Evolutionary conservation across 306 rosid genomes (phyloP), one percentile per base, ranked within the genome.

Genomic region (Oemleria cerasiformis): DNA sequence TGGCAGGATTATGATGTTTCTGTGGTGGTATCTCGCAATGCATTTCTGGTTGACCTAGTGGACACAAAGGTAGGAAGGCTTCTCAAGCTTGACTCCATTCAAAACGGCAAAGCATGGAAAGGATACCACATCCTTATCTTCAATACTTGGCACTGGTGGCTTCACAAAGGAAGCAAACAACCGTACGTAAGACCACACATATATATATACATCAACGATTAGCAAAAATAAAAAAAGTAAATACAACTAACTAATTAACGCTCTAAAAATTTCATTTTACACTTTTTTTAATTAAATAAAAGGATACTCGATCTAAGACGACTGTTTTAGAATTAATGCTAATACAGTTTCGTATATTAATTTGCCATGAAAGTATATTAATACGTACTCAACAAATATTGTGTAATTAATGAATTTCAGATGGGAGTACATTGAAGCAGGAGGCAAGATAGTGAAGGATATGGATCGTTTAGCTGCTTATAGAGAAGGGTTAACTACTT

Each of bases 111-210:
- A 7, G 55, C 48, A 19, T 82, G 85, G 86, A 80, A 48, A 15
- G 79, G 84, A 74, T 82, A 82, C 59, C 81, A 82, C 61, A 75
- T 75, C 38, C 49, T 85, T 17, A 77, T 85, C 71, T 82, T 85
- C 68, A 80, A 85, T 44, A 71, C 85, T 9, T 77, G 85, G 87
- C 85, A 85, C 38, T 85, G 89, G 89, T 82, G 87, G 86, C 77
- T 76, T 2, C 86, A 85, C 62, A 76, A 44, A 62, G 88, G 88
- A 67, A 68, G 54, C 69, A 58, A 39, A 25, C 74, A 70, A 71
- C 75, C 78, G 78, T 79, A 36, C 78, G 78, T 79, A 36, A 66
- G 83, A 48, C 51, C 15, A 47, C 51, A 47, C 9, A 47, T 47
- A 47, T 1, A 47, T 11, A n/a, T 20, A 2, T 25, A 25, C 30